Percentiles rank a stretch among this genome's conserved stretches.
Evolutionary conservation across 352 stramenopile species (phyloP).

Genomic region (Plasmopara muralis): DNA sequence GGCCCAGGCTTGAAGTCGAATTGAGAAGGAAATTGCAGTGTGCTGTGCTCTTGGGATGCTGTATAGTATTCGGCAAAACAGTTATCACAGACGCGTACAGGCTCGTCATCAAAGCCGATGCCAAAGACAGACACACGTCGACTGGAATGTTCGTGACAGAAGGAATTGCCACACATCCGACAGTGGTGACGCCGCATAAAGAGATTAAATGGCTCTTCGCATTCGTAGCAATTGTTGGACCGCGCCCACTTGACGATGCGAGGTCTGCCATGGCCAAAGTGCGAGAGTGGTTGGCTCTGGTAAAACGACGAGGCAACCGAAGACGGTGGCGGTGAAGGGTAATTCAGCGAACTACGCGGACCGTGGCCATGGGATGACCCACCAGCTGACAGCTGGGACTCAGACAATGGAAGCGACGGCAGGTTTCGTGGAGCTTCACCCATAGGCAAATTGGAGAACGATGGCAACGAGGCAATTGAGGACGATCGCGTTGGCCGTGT

Average conservation of each 20-base stretch:
- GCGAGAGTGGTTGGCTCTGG: constrained; percentile 21
- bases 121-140: constrained; percentile 62
- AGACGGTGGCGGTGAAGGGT: constrained; percentile 26
- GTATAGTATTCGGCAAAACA: constrained; percentile 77
- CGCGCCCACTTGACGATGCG: constrained; percentile 79
- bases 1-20: constrained; percentile 25
- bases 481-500: constrained; percentile 60
- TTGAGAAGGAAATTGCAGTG: constrained; percentile 15
- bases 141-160: constrained; percentile 82
- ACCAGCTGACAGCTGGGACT: constrained; percentile 35
- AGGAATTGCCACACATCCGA: constrained; percentile 83
- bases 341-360: constrained; percentile 22
- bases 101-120: constrained; percentile 79
- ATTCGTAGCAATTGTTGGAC: constrained; percentile 80
- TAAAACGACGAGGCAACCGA: constrained; percentile 31
- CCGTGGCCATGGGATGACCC: constrained; percentile 25
- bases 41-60: constrained; percentile 24
- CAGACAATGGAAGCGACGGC: constrained; percentile 35
- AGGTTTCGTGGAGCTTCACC: constrained; percentile 30
- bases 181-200: constrained; percentile 83
- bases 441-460: constrained; percentile 28
- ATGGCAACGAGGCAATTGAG: constrained; percentile 52
- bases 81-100: constrained; percentile 80
- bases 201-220: constrained; percentile 73
- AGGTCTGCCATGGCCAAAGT: constrained; percentile 33